Evolutionary conservation across 345 rosid genomes (phyloP), one percentile per base, ranked within the genome.

Genomic region (Stellera chamaejasme): DNA sequence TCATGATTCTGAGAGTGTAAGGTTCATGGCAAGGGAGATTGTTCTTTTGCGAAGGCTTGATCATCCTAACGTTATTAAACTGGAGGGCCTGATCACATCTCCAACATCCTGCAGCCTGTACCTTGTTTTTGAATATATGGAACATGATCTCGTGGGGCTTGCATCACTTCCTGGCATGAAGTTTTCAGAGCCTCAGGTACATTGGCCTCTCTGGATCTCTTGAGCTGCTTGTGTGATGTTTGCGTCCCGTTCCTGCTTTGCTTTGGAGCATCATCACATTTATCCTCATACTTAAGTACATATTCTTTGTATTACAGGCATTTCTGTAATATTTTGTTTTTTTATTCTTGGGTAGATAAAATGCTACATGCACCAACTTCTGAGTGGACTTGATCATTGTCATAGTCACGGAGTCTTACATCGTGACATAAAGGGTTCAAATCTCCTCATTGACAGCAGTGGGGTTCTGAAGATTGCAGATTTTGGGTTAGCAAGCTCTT

Each of bases 391-490:
- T 64, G 88, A 93, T 53, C 95, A 93, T 62, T 93, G 99, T 62
- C 99, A 89, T 58, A 82, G 85, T 41, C 86, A 56, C 0, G 83
- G 90, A 56, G 80, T 92, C 61, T 79, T 92, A 45, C 98, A 92
- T 62, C 90, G 97, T 60, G 98, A 92, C 73, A 86, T 92, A 60
- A 92, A 92, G 74, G 97, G 98, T 28, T 88, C 98, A n/a, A 92
- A 92, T 76, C 83, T 92, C 75, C 86, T 92, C 55, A 77, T 92
- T 45, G 89, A 87, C 58, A 72, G 81, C 62, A 78, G 75, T 58
- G 99, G 99, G 56, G 19, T 77, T 66, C 76, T 93, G 76, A 93
- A 93, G 82, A 89, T 93, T 64, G 97, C 97, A 1, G 99, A 93
- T 80, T 93, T 93, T 53, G 99, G 99, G 43, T 63, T 93, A 54